Evolutionary conservation across 257 asterid species (phyloP), one percentile per base, ranked within the genome.

Genomic region (Forsythia viridissima): DNA sequence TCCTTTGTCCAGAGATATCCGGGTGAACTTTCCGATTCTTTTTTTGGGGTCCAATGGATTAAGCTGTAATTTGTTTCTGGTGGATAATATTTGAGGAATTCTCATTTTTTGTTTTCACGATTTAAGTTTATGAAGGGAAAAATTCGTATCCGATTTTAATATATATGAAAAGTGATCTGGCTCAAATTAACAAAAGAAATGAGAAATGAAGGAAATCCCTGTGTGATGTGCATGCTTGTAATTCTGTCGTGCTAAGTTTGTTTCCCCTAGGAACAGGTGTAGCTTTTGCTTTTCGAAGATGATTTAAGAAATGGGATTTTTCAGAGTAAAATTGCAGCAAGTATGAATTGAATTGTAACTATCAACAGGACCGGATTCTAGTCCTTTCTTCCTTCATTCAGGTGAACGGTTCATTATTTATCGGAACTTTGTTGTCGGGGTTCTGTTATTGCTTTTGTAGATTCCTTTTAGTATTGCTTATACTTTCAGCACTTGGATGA

Each of bases 1-100:
- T 90, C 99, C 98, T 6, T 57, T 89, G 81, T 96, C 98, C 8
- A 86, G 97, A 80, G 99, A 96, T 91, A 91, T 96, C 79, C 88
- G 95, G 91, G 99, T 96, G 24, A 70, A 91, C 39, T 80, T 44
- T 42, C 77, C 41, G 83, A 82, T 85, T 80, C 40, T 1, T 48
- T 42, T 7, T 74, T 48, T 42, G 5, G 7, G 20, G 0, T 73
- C 52, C 30, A n/a, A 2, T 63, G 36, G 0, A 46, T 75, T 38
- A 40, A 43, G 5, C 9, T 34, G 21, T 21, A 20, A 34, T 24
- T 13, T 21, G 41, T 63, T 79, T 21, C 4, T 3, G 20, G 20
- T 51, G 52, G 61, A 36, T 74, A 4, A 38, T 70, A 51, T 6
- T 18, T 46, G 61, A 21, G 69, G 12, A 16, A 5, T 24, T 30